Evolutionary conservation across 148 eudicot species (phyloP).

Genomic region (Rhododendron ferrugineum): DNA sequence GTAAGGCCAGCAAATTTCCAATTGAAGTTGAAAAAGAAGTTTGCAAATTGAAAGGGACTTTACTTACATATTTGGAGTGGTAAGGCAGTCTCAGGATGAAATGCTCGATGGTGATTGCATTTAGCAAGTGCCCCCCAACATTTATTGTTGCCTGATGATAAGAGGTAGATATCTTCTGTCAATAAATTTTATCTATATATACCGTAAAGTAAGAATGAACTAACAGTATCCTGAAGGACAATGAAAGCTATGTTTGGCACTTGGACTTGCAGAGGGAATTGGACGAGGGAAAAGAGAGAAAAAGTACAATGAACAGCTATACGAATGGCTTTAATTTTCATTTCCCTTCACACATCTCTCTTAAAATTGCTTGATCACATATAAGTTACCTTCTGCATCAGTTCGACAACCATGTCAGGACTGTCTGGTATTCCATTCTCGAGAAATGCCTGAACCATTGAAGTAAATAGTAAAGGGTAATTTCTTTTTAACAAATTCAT

Average conservation of each 20-base stretch:
- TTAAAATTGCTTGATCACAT: neutral
- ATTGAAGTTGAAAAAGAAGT: constrained; percentile 1
- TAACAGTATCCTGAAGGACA: neutral
- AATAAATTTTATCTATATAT: constrained; percentile 5
- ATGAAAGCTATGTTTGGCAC: neutral
- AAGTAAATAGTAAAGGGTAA: neutral
- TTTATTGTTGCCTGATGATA: constrained; percentile 60
- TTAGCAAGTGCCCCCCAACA: constrained; percentile 65
- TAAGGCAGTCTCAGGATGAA: constrained; percentile 69
- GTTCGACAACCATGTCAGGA: constrained; percentile 49
- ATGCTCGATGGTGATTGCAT: constrained; percentile 66
- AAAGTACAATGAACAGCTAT: neutral
- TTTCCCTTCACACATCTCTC: neutral
- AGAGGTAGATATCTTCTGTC: neutral
- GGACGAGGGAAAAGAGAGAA: neutral
- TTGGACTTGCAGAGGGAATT: neutral
- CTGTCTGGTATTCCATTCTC: constrained; percentile 67
- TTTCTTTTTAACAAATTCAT: neutral
- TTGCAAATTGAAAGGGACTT: constrained; percentile 19
- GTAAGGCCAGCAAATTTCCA: neutral
- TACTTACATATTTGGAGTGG: constrained; percentile 64
- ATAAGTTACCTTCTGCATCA: constrained; percentile 69
- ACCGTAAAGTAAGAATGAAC: neutral
- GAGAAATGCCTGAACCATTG: constrained; percentile 57
- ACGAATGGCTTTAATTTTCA: neutral